Base-by-base conservation (phyloP, 2,329 filamentous ascomycete species). In the Fusarium humuli region DNA sequence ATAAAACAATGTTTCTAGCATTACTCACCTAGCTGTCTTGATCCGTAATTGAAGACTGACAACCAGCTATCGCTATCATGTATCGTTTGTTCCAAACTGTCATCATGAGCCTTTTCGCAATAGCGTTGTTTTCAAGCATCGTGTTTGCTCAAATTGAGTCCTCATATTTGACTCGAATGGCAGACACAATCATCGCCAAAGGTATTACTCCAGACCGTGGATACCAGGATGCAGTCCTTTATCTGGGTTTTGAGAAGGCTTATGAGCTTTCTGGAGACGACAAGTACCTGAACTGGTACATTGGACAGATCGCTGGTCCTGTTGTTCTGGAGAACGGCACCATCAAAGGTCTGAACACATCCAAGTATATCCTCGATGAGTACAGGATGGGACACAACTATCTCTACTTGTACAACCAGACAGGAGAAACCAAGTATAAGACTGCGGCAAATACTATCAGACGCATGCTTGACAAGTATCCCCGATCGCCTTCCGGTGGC, bases 361-460 rank as follows among this genome's bases (percentile, higher is more conserved):
- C 77, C 2, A 82, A 80, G 64, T 86, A 85, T 73, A 84, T 83
- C 2, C 78, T 85, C 1, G 83, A 85, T 66, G 82, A 87, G 65
- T 82, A 87, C 55, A 81, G 85, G 23, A 79, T 87, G 60, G 86
- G 85, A 12, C 83, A 85, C 61, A 85, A 83, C 65, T 79, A 85
- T 50, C 77, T 87, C 0, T 83, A 80, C 57, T 81, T 84, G 74
- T 83, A 83, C 69, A 79, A 82, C 57, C 73, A 79, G 49, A 83
- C 83, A 0, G 79, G 79, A 18, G 78, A 83, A n/a, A 69, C 77
- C 6, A 85, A 83, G 61, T 87, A 85, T 73, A 81, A 81, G 63
- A 76, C 75, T 8, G 85, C 86, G 0, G 83, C 84, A 1, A 80
- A 80, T 7, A 78, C 78, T 3, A 76, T 87, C 34, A 77, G 83